Evolutionary conservation across 176 grass and related monocot genomes (phyloP).

Genomic region (Ensete glaucum): DNA sequence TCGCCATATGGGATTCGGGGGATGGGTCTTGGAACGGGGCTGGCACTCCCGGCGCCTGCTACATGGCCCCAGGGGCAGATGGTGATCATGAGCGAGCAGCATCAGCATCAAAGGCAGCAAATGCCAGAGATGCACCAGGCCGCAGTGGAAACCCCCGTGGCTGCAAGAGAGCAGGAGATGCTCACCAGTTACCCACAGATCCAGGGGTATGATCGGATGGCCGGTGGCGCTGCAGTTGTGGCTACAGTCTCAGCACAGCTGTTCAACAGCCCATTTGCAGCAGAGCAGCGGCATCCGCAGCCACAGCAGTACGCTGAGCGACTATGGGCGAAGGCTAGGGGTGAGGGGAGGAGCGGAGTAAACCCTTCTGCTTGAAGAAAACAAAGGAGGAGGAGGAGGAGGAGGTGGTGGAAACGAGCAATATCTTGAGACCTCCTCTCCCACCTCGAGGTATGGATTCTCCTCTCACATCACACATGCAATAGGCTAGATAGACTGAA

Average conservation of each 20-base stretch:
- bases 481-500: too few species aligned
- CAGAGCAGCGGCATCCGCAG: neutral
- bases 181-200: conserved; percentile 12
- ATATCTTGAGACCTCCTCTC: too few species aligned
- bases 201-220: conserved; percentile 6
- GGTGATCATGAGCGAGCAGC: neutral
- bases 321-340: neutral
- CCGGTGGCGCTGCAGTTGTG: too few species aligned
- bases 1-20: neutral
- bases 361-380: conserved; percentile 9
- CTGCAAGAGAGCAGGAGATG: conserved; percentile 35
- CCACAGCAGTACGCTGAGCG: neutral
- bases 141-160: conserved; percentile 10
- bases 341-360: conserved; percentile 11
- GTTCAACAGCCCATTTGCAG: conserved; percentile 16
- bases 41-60: conserved; percentile 13
- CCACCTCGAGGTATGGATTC: too few species aligned
- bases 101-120: neutral
- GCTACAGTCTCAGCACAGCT: neutral
- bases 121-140: conserved; percentile 1
- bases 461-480: too few species aligned
- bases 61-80: neutral
- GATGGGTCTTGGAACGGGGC: neutral
- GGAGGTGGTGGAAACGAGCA: neutral
- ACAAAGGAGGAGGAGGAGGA: neutral